Conservation (phyloP, 352 stramenopile genomes). For the Vaucheria bursata region DNA sequence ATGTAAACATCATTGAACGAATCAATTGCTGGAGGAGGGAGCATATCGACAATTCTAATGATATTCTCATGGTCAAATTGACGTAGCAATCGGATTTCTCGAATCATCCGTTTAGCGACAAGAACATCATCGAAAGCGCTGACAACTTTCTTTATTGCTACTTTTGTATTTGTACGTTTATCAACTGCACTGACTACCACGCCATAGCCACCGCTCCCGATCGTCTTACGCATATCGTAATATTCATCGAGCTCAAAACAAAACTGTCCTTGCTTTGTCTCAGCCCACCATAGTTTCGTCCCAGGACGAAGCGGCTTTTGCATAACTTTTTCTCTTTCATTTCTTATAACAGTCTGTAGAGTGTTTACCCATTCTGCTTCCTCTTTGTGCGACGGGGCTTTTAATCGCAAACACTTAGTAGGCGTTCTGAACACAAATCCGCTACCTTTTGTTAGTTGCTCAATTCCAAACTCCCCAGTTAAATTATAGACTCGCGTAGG, state of each 20-base stretch:
- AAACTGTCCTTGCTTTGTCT: constrained; percentile 43
- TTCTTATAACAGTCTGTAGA: neutral
- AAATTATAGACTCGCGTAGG: constrained; percentile 29
- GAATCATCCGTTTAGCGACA: constrained; percentile 48
- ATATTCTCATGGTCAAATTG: constrained; percentile 76
- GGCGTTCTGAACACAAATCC: constrained; percentile 41
- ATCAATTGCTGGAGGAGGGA: constrained; percentile 47
- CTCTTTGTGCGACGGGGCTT: constrained; percentile 32
- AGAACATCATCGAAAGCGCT: constrained; percentile 46
- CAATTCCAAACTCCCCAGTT: constrained; percentile 26
- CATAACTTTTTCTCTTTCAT: neutral
- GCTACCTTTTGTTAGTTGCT: constrained; percentile 21
- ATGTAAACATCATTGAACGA: constrained; percentile 74
- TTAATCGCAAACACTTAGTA: constrained; percentile 19
- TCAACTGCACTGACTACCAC: constrained; percentile 80
- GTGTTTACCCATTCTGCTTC: neutral
- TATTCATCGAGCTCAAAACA: constrained; percentile 41
- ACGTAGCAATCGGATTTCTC: constrained; percentile 82
- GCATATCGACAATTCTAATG: constrained; percentile 59
- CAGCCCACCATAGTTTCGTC: constrained; percentile 42
- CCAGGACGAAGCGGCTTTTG: neutral
- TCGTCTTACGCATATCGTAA: constrained; percentile 46
- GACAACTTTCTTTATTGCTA: constrained; percentile 76
- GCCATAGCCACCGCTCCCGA: constrained; percentile 78
- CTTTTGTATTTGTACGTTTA: constrained; percentile 58